A percentile compares a stretch with the other conserved stretches of the same genome.
phyloP scores from a whole-genome alignment of 192 early-diverging fungal genomes.

The Rhizophagus clarus region DNA sequence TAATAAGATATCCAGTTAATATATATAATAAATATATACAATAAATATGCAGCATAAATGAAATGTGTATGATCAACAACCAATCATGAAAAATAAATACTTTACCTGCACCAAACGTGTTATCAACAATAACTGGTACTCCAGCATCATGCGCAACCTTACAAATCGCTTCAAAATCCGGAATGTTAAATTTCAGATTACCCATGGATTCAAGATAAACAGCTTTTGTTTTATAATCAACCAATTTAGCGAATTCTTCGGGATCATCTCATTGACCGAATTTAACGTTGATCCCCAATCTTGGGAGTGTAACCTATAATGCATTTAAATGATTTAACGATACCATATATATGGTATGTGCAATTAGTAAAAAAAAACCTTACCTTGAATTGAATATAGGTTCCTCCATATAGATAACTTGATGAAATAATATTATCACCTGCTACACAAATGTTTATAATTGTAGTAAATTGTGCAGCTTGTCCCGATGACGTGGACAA shows the following conservation, averaged over 20 bases:
- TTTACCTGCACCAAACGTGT: slow-evolving; percentile 86
- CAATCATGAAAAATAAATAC: no score
- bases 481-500: slow-evolving; percentile 66
- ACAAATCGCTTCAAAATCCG: slow-evolving; percentile 83
- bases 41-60: no score
- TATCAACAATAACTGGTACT: slow-evolving; percentile 92
- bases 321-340: background rate
- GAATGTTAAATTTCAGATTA: slow-evolving; percentile 88
- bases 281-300: slow-evolving; percentile 80
- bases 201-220: slow-evolving; percentile 91
- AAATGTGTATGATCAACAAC: no score
- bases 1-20: slow-evolving; percentile 67
- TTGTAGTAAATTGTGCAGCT: slow-evolving; percentile 84
- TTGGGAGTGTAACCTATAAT: slow-evolving; percentile 52
- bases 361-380: background rate
- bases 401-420: slow-evolving; percentile 74
- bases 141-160: slow-evolving; percentile 79
- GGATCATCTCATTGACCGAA: slow-evolving; percentile 77
- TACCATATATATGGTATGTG: no score
- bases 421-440: slow-evolving; percentile 92
- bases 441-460: slow-evolving; percentile 72
- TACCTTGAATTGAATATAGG: slow-evolving; percentile 35
- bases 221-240: slow-evolving; percentile 90
- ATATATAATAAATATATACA: background rate
- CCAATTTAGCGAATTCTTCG: slow-evolving; percentile 72